phyloP scores from a whole-genome alignment of 208 protist species.

The Trypanosoma avium region DNA sequence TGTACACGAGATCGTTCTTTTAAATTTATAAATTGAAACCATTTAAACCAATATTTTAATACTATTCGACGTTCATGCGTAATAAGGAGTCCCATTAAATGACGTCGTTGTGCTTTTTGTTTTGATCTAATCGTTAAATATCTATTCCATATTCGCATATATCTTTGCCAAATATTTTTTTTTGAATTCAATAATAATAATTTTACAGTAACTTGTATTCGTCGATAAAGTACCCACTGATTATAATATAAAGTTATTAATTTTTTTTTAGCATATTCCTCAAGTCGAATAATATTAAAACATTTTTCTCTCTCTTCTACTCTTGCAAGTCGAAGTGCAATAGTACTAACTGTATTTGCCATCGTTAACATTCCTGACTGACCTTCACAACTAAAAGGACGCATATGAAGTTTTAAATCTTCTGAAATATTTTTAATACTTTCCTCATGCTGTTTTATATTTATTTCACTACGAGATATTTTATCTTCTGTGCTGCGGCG shows the following conservation, averaged over 20 bases:
- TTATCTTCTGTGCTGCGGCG: conserved; percentile 4
- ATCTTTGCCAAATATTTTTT: conserved; percentile 5
- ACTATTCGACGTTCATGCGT: neutral
- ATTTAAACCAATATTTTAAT: conserved; percentile 8
- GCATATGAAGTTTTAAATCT: conserved; percentile 21
- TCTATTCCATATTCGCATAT: conserved; percentile 16
- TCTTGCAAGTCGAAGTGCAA: conserved; percentile 20
- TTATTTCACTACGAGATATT: conserved; percentile 1
- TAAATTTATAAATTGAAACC: neutral
- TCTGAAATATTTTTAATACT: neutral
- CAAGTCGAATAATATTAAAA: neutral
- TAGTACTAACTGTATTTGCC: conserved; percentile 21
- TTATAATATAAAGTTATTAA: conserved; percentile 1
- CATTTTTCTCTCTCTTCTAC: conserved; percentile 8
- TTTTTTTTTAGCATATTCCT: neutral
- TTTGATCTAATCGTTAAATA: neutral
- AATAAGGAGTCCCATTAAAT: neutral
- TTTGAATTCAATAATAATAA: neutral
- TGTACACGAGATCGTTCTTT: neutral
- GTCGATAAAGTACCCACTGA: neutral
- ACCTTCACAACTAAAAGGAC: conserved; percentile 12
- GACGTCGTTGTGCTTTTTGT: conserved; percentile 6
- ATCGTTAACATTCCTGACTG: conserved; percentile 19
- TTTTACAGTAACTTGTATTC: neutral
- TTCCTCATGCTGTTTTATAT: conserved; percentile 6